Evolutionary conservation across 148 eudicot species (phyloP).

Genomic region (Euryodendron excelsum): DNA sequence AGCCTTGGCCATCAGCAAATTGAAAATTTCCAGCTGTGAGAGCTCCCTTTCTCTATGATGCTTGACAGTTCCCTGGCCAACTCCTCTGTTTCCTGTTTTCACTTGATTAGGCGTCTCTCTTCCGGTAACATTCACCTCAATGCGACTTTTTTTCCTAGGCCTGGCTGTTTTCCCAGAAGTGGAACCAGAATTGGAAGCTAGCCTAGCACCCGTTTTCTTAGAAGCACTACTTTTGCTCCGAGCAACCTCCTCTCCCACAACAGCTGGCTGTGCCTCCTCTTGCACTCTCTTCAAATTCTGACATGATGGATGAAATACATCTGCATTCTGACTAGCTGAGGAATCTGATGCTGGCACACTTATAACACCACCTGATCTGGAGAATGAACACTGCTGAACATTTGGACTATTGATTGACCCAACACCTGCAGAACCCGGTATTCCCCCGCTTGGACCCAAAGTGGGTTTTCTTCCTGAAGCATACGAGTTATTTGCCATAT

Average conservation of each 20-base stretch:
- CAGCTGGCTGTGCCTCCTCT: constrained; percentile 24
- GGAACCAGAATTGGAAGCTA: constrained; percentile 7
- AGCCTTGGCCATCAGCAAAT: constrained; percentile 47
- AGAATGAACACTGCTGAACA: not conserved
- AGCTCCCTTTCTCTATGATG: constrained; percentile 26
- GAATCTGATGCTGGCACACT: constrained; percentile 21
- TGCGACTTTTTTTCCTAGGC: constrained; percentile 6
- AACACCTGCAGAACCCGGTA: not conserved
- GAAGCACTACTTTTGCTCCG: not conserved
- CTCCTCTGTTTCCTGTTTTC: constrained; percentile 13
- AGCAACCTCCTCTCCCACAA: not conserved
- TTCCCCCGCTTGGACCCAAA: not conserved
- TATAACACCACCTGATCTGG: not conserved
- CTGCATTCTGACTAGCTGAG: constrained; percentile 31
- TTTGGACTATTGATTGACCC: constrained; percentile 4
- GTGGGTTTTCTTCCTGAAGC: not conserved
- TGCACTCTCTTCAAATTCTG: constrained; percentile 43
- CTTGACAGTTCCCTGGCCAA: constrained; percentile 11
- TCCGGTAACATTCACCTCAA: not conserved
- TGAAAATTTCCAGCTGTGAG: constrained; percentile 41
- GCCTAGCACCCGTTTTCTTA: constrained; percentile 3
- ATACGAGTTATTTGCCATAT: not conserved
- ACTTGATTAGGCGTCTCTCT: constrained; percentile 20
- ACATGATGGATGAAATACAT: constrained; percentile 25
- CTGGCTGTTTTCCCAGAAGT: not conserved